A percentile compares a stretch with the other conserved stretches of the same genome.
Conservation (phyloP, 2,329 filamentous ascomycete genomes). For the Hymenoscyphus fructigenus region DNA sequence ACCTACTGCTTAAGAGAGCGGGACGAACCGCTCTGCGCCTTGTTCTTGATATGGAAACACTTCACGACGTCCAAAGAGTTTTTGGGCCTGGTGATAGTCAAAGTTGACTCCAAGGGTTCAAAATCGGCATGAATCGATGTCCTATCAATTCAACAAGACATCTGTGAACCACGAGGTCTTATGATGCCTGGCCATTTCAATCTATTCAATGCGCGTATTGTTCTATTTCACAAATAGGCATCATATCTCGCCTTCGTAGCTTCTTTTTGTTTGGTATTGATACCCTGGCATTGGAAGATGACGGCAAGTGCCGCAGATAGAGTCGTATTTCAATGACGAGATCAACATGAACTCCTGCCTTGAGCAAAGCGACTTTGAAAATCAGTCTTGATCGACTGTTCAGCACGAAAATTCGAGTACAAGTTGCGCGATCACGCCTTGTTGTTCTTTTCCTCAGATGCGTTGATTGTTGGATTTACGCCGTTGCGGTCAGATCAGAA, state of each 20-base stretch:
- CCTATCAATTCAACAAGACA: no score
- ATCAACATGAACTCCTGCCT: neutral
- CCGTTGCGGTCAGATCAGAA: neutral
- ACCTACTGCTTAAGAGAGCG: neutral
- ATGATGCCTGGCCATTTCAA: no score
- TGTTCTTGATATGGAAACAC: neutral
- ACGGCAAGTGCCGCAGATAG: neutral
- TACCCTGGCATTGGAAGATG: no score
- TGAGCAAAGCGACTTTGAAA: neutral
- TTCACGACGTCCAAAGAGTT: neutral
- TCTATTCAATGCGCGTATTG: neutral
- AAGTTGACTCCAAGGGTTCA: neutral
- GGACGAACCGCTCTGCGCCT: neutral
- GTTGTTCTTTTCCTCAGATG: neutral
- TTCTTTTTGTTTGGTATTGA: no score
- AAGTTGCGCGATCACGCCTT: neutral
- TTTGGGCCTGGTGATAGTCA: neutral
- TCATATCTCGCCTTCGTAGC: neutral
- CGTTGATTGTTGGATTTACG: neutral
- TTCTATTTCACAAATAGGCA: neutral
- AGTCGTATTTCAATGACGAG: neutral
- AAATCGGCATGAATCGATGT: no score
- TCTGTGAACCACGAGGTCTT: no score
- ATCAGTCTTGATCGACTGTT: neutral
- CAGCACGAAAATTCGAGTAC: neutral